Conservation (phyloP, 768 basidiomycete genomes). For the Chiua virens region DNA sequence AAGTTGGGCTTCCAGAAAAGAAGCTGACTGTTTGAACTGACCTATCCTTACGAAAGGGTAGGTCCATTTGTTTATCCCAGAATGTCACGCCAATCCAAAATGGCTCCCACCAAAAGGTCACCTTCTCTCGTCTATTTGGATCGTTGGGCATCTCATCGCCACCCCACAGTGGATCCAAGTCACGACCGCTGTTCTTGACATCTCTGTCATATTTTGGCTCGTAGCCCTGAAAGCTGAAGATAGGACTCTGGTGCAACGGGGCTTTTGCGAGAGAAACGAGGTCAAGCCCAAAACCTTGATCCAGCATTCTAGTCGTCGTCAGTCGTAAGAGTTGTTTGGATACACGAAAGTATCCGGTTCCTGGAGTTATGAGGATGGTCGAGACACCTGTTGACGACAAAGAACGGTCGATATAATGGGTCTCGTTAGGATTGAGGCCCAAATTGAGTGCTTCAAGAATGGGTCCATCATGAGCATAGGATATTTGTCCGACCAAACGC, state of each 20-base stretch:
- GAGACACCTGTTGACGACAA: constrained; percentile 84
- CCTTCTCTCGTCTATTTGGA: constrained; percentile 41
- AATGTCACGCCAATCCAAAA: constrained; percentile 82
- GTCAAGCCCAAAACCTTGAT: constrained; percentile 89
- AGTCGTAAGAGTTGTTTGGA: constrained; percentile 86
- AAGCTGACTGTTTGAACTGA: constrained; percentile 25
- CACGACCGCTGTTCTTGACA: constrained; percentile 44
- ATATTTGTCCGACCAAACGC: constrained; percentile 75
- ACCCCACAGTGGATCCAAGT: constrained; percentile 75
- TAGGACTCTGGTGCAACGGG: constrained; percentile 89
- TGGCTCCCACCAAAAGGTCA: constrained; percentile 86
- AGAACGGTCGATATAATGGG: constrained; percentile 94
- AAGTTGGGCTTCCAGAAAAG: background rate
- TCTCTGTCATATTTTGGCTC: constrained; percentile 58
- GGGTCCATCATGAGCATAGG: constrained; percentile 90
- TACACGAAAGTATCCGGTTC: constrained; percentile 91
- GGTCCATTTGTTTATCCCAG: constrained; percentile 86
- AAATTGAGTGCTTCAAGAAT: constrained; percentile 95
- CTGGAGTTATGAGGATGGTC: constrained; percentile 87
- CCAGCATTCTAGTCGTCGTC: constrained; percentile 91
- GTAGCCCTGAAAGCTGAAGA: constrained; percentile 82
- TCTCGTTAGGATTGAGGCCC: constrained; percentile 88
- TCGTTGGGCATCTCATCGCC: constrained; percentile 50
- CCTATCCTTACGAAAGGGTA: constrained; percentile 81
- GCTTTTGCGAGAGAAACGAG: constrained; percentile 87